Evolutionary conservation across 164 flowering plant genomes (phyloP), one percentile per base, ranked within the genome.

Genomic region (Nelumbo lutea): DNA sequence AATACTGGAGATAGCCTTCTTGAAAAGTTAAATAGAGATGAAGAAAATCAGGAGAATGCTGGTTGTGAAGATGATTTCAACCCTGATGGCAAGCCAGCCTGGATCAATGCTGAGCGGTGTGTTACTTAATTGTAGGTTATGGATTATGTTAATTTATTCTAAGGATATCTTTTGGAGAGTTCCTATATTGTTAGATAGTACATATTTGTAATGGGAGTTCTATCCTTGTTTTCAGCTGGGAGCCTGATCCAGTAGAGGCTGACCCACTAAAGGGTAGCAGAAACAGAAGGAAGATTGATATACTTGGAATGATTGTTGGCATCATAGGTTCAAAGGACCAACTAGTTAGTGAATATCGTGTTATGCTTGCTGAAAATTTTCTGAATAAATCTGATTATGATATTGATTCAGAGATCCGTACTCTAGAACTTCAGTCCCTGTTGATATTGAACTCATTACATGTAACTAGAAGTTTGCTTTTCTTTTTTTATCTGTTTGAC

Each of bases 241-340:
- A 95, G 78, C 99, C 99, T 77, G 99, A 95, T 57, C 97, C 99
- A 38, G 92, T 86, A 11, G 96, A 92, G 79, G 98, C 97, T 48
- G 99, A 92, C 58, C 95, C 99, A 39, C 75, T 72, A 66, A 95
- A 88, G 79, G 90, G 96, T 64, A 82, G 98, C 74, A 82, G 88
- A 67, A 82, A 79, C 62, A 77, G 84, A 60, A 84, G 91, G 81
- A 95, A 93, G 75, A 86, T 90, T 76, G 97, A 95, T 79, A 84
- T 95, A 73, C 89, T 95, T 59, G 98, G 91, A 65, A 95, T 95
- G 99, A 83, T 95, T 76, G 96, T 92, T 67, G 81, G 91, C 74
- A 87, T 95, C 65, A 89, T 95, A 79, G 99, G 99, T 60, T 95
- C 99, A 43, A 95, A 95, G 77, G 99, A 95, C 68, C 99, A 95